Evolutionary conservation across 108 stramenopile species (phyloP).

Genomic region (Skeletonema marinoi): DNA sequence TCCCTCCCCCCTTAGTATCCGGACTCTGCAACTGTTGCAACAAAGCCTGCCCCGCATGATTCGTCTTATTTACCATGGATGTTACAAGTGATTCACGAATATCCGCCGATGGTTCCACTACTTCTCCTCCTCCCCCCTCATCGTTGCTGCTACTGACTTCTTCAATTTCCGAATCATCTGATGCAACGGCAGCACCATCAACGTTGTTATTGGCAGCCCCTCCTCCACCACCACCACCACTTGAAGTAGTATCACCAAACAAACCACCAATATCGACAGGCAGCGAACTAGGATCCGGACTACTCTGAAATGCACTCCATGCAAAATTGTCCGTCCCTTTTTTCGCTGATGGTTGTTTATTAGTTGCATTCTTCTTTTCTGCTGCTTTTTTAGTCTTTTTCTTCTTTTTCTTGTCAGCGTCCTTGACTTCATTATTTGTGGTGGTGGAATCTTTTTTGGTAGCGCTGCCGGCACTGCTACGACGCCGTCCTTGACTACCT

Average conservation of each 20-base stretch:
- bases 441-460: neutral
- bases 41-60: too few relatives aligned
- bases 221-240: neutral
- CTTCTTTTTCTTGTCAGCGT: neutral
- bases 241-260: slow-evolving; percentile 1
- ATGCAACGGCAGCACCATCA: too few relatives aligned
- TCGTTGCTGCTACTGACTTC: too few relatives aligned
- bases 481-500: neutral
- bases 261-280: slow-evolving; percentile 46
- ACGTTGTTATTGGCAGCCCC: too few relatives aligned
- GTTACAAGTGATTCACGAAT: too few relatives aligned
- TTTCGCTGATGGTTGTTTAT: neutral
- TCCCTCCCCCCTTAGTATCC: too few relatives aligned
- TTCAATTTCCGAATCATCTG: too few relatives aligned
- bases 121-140: too few relatives aligned
- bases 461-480: neutral
- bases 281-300: slow-evolving; percentile 76
- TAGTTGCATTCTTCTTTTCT: neutral
- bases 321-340: slow-evolving; percentile 54
- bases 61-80: too few relatives aligned
- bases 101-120: too few relatives aligned
- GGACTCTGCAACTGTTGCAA: too few relatives aligned
- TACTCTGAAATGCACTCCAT: slow-evolving; percentile 86
- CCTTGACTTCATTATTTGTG: neutral
- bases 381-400: neutral